Evolutionary conservation across 148 eudicot genomes (phyloP), one percentile per base, ranked within the genome.

Genomic region (Rhododendron mucronatum): DNA sequence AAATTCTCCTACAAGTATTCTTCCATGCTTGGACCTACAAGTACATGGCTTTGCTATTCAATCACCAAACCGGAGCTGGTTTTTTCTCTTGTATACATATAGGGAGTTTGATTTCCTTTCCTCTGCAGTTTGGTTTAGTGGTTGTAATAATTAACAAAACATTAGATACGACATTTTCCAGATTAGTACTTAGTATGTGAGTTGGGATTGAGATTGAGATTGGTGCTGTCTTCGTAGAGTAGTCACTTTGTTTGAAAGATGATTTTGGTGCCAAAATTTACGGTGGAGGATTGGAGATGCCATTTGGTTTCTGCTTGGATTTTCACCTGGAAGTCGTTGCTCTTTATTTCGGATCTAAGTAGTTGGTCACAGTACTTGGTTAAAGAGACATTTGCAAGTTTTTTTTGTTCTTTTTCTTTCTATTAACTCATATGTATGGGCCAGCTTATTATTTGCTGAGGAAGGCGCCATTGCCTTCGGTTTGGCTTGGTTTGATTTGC

Each of bases 161-260:
- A 2, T 21, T 9, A 18, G 7, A 77, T 7, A 9, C 3, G 26
- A 44, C 30, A 21, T 78, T 78, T 23, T n/a, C 23, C 53, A 8
- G 81, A 78, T 44, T 21, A 11, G 12, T 78, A 41, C 48, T 7
- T 41, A 41, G 45, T 41, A 41, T 41, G 9, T 44, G 81, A 78
- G 50, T 78, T 78, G 81, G 44, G 81, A 11, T 77, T 77, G 80
- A 77, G 80, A 11, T 77, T 77, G 80, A 77, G 80, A 23, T 77
- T 44, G 30, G 50, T 10, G 51, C 50, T 23, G 10, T 77, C 3
- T 44, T 39, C 20, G 28, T 10, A 39, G n/a, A 76, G 47, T 76
- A 41, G 10, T 77, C 0, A 21, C 1, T 71, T n/a, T 69, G 11
- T n/a, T 65, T n/a, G 30, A 65, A 65, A 65, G 73, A n/a, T 65